Evolutionary conservation across 306 rosid genomes (phyloP), one percentile per base, ranked within the genome.

Genomic region (Spatholobus suberectus): DNA sequence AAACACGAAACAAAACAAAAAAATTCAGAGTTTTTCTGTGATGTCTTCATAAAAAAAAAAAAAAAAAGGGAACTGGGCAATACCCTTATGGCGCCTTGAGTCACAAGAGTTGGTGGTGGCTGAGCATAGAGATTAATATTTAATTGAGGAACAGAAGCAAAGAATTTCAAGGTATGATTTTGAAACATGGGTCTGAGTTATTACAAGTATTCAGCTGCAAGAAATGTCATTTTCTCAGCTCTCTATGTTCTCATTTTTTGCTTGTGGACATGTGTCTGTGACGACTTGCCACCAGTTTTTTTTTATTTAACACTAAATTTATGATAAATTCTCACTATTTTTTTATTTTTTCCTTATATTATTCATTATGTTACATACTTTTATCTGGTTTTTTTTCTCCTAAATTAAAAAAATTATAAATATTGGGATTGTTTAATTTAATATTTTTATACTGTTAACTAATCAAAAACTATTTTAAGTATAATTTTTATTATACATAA

Each of bases 31-130:
- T 2, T 63, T 40, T 23, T 40, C 35, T 14, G 27, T 37, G 12
- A 54, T 26, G 37, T 85, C 27, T 75, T 73, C 44, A 37, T 38
- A 9, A 69, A 17, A 34, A 14, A 32, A 43, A 35, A 29, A 72
- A 35, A 9, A 69, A 17, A 34, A 14, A 32, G 54, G 43, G 37
- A 72, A 35, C 10, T 5, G 6, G n/a, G 37, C 69, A 61, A 59
- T 79, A 86, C 89, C 82, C 75, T 57, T 72, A 23, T 23, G 15
- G 73, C 44, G 57, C 34, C 29, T 71, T 17, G 73, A 11, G 52
- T 29, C 21, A 62, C 6, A 40, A 41, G 43, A 13, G 58, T 34
- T 27, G 41, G 29, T 4, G 85, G 18, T 71, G 57, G 62, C 51
- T 15, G 74, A 20, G 54, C 43, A 59, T 26, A 38, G 79, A 78